Base-by-base conservation (phyloP, 306 rosid species). In the Geum urbanum region DNA sequence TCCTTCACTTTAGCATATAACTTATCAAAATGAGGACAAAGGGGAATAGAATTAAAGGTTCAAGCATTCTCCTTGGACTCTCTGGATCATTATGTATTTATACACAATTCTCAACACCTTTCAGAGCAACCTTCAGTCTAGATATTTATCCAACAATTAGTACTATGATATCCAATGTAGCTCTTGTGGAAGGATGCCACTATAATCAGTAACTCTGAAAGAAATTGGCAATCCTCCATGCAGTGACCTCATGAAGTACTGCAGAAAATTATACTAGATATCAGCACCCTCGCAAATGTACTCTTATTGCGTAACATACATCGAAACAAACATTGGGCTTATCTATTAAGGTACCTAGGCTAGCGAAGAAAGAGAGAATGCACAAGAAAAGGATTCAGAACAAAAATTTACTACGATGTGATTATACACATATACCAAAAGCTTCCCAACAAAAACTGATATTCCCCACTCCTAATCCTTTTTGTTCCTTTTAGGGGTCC, bases 251-350 rank as follows among this genome's bases (percentile, higher is more conserved):
- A 78, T 70, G 78, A 78, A 77, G 77, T 74, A 83, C 87, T 83
- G 87, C 87, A 83, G 75, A 79, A 79, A 79, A 79, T 79, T 83
- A 74, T 83, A 59, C 70, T 68, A 70, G 76, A 76, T 61, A 83
- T 83, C 80, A 83, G 87, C 84, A 76, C 81, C 60, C 71, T 76
- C 44, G 75, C 63, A 54, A 74, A 67, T 67, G 74, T 72, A 82
- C 81, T 65, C 86, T 54, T 47, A 59, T 19, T 50, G 71, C 24
- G 65, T 72, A 67, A 63, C 68, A 69, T 64, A 79, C 79, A 74
- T 65, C 79, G 51, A 64, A 75, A 54, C 57, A 74, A 49, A 79
- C 73, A 44, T 24, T 46, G 53, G 82, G 56, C 63, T 63, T 41
- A 69, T 13, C 53, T 55, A 69, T 24, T 24, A 55, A 69, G 73